phyloP scores from a whole-genome alignment of 2,329 filamentous ascomycete genomes.

The Mariannaea elegans region DNA sequence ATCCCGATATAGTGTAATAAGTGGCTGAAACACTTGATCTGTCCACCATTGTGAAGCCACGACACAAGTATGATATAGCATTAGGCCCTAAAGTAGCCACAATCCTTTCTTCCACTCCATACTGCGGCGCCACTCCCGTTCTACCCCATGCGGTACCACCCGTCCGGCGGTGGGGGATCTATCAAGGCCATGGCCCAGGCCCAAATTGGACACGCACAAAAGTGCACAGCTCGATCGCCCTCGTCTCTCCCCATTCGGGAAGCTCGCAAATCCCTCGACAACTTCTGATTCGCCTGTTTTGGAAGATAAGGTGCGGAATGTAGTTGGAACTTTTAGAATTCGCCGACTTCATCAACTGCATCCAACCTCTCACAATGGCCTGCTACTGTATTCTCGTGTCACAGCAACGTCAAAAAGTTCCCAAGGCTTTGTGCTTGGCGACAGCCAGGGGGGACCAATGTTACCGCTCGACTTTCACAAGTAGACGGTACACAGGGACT shows the following conservation, averaged over 20 bases:
- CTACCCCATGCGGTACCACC: conserved; percentile 7
- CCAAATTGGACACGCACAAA: conserved; percentile 6
- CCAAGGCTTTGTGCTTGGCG: background rate
- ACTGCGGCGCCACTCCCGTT: too few species aligned
- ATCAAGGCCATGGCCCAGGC: background rate
- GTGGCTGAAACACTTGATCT: background rate
- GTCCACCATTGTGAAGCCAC: background rate
- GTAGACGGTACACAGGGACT: too few species aligned
- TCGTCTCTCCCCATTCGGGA: conserved; percentile 8
- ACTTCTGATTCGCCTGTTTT: background rate
- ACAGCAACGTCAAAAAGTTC: too few species aligned
- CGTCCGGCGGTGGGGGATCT: conserved; percentile 2
- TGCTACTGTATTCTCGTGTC: too few species aligned
- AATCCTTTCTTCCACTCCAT: background rate
- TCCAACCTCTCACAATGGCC: too few species aligned
- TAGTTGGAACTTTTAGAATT: conserved; percentile 12
- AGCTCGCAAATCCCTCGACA: conserved; percentile 10
- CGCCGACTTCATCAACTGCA: background rate
- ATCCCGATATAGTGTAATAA: background rate
- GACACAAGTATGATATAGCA: too few species aligned
- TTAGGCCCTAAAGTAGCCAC: too few species aligned
- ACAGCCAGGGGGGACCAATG: background rate
- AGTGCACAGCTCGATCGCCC: conserved; percentile 8
- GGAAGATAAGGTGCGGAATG: conserved; percentile 17
- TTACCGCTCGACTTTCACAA: too few species aligned